These are phyloP conservation scores for Osmanthus fragrans DNA, from an alignment of 257 asterid species.

Conservation along the genomic window DNA sequence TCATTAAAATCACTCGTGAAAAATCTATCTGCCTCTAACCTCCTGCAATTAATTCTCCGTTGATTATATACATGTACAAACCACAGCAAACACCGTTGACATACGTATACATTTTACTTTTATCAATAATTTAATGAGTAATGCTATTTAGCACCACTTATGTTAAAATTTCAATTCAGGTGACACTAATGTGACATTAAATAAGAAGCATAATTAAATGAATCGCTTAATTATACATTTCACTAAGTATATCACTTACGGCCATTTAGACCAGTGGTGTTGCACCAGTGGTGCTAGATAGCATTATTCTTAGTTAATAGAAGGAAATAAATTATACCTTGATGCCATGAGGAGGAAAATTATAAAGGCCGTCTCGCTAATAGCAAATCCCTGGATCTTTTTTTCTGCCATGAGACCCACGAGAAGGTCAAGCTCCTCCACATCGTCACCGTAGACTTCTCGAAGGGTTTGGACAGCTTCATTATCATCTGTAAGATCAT, in stretches of 20 bases:
- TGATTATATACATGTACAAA: background rate
- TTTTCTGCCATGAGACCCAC: slow-evolving; percentile 67
- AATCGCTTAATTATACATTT: too few species aligned
- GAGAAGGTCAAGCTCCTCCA: slow-evolving; percentile 52
- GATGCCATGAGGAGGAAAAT: slow-evolving; percentile 63
- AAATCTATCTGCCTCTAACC: slow-evolving; percentile 61
- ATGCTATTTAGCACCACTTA: too few species aligned
- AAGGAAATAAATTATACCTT: slow-evolving; percentile 27
- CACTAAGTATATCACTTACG: too few species aligned
- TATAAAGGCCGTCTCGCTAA: slow-evolving; percentile 63
- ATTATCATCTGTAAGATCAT: slow-evolving; percentile 53
- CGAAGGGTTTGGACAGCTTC: slow-evolving; percentile 42
- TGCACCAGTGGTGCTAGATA: too few species aligned
- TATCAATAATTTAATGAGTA: too few species aligned
- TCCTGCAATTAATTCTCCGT: slow-evolving; percentile 29
- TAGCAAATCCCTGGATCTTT: slow-evolving; percentile 67
- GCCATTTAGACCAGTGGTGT: too few species aligned
- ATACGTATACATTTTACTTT: too few species aligned
- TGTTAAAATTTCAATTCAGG: too few species aligned
- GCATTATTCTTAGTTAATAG: too few species aligned
- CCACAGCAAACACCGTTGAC: too few species aligned
- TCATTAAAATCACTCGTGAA: slow-evolving; percentile 63
- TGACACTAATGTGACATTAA: too few species aligned
- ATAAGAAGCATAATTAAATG: too few species aligned
- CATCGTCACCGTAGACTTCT: slow-evolving; percentile 50